These are phyloP conservation scores for Blastobotrys aristatus DNA, from an alignment of 1,139 yeast genomes.

Conservation along the genomic window DNA sequence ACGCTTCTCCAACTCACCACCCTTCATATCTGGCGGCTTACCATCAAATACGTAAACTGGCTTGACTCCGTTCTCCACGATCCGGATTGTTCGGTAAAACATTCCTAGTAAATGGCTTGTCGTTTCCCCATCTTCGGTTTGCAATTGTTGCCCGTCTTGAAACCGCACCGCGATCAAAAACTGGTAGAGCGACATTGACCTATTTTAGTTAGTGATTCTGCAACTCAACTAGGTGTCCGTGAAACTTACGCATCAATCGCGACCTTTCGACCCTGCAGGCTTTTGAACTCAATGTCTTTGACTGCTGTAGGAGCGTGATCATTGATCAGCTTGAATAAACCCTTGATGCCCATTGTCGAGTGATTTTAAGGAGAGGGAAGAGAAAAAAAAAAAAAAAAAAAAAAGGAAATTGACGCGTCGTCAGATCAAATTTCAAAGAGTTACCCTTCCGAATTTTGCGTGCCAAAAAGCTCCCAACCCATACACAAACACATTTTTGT, in stretches of 20 bases:
- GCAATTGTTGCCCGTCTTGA: conserved; percentile 90
- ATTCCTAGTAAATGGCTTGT: conserved; percentile 93
- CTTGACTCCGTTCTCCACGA: conserved; percentile 87
- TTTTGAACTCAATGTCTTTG: conserved; percentile 72
- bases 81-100: conserved; percentile 83
- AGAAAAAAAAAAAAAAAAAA: background rate
- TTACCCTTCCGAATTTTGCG: background rate
- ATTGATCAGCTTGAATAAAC: conserved; percentile 70
- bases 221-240: conserved; percentile 85
- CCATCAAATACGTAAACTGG: conserved; percentile 98
- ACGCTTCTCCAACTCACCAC: conserved; percentile 89
- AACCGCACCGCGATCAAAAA: conserved; percentile 94
- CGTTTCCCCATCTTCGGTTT: conserved; percentile 85
- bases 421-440: too few species aligned
- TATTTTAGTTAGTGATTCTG: conserved; percentile 83
- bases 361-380: background rate
- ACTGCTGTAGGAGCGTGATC: conserved; percentile 88
- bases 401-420: background rate
- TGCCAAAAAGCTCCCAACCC: background rate
- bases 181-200: conserved; percentile 91
- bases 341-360: conserved; percentile 67
- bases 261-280: conserved; percentile 87
- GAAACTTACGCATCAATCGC: conserved; percentile 83
- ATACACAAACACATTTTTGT: background rate
- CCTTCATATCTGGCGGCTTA: conserved; percentile 85